phyloP scores from a whole-genome alignment of 768 basidiomycete genomes.

The Lentinula guzmanii region DNA sequence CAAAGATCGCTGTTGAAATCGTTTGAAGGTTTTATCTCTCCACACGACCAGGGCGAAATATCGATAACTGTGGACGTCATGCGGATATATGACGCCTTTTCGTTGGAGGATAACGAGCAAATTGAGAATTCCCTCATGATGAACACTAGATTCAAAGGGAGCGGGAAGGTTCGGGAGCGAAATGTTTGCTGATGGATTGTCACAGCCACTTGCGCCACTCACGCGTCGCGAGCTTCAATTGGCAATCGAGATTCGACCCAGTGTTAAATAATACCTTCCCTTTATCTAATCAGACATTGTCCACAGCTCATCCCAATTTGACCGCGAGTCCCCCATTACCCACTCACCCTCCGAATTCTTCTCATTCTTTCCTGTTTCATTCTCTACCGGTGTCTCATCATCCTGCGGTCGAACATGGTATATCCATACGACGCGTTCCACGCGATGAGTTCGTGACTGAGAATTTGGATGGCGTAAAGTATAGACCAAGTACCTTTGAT shows the following conservation, averaged over 20 bases:
- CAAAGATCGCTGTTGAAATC: not conserved
- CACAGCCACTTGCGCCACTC: not conserved
- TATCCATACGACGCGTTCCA: not conserved
- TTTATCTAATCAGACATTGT: not conserved
- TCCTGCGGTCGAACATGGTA: not conserved
- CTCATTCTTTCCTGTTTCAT: not conserved
- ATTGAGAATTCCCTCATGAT: not conserved
- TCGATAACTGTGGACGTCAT: not conserved
- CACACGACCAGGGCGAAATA: not conserved
- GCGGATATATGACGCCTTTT: not conserved
- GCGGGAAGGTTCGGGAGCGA: not conserved
- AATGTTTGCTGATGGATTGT: not conserved
- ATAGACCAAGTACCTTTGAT: not conserved
- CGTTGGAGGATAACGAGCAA: not conserved
- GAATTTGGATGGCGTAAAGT: not conserved
- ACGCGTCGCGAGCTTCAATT: not conserved
- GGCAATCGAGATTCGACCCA: too few relatives aligned
- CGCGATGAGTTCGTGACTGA: not conserved
- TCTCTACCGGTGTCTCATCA: not conserved
- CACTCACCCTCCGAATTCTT: not conserved
- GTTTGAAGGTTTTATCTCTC: not conserved
- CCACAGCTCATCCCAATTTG: constrained; percentile 3
- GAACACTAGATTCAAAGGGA: not conserved
- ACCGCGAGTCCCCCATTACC: not conserved
- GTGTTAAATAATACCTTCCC: too few relatives aligned